phyloP scores from a whole-genome alignment of 108 stramenopile species.

The Cylindrotheca closterium region DNA sequence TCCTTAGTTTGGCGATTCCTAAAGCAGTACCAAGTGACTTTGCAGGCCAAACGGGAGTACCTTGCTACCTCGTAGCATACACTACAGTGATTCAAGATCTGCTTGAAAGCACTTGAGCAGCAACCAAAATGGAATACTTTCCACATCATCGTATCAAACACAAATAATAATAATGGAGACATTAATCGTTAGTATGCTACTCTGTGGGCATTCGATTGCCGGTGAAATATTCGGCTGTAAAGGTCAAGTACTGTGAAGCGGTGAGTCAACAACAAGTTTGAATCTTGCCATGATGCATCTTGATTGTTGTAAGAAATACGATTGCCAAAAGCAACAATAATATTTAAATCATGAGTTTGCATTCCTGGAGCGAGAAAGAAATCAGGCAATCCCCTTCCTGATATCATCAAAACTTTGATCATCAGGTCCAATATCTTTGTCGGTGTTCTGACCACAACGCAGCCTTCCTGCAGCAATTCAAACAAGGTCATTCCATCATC shows the following conservation, averaged over 20 bases:
- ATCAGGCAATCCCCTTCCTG: background rate
- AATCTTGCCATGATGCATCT: background rate
- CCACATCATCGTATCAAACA: background rate
- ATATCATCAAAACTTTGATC: background rate
- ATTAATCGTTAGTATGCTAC: too few relatives aligned
- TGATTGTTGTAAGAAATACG: background rate
- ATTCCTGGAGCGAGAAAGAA: conserved; percentile 3
- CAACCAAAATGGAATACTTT: background rate
- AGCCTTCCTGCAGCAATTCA: too few relatives aligned
- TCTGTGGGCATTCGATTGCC: too few relatives aligned
- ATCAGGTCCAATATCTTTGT: background rate
- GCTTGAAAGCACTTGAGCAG: background rate
- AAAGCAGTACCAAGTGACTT: background rate
- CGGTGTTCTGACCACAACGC: background rate
- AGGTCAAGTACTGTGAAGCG: too few relatives aligned
- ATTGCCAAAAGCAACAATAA: background rate
- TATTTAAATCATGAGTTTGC: background rate
- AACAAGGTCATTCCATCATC: too few relatives aligned
- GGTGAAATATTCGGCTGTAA: too few relatives aligned
- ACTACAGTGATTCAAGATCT: background rate
- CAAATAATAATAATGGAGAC: too few relatives aligned
- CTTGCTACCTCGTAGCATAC: conserved; percentile 1
- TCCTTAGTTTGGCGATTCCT: conserved; percentile 5
- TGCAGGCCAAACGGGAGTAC: background rate
- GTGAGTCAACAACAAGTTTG: too few relatives aligned